Base-by-base conservation (phyloP, 1,284 basidiomycete species). In the Ceratobasidium theobromae region DNA sequence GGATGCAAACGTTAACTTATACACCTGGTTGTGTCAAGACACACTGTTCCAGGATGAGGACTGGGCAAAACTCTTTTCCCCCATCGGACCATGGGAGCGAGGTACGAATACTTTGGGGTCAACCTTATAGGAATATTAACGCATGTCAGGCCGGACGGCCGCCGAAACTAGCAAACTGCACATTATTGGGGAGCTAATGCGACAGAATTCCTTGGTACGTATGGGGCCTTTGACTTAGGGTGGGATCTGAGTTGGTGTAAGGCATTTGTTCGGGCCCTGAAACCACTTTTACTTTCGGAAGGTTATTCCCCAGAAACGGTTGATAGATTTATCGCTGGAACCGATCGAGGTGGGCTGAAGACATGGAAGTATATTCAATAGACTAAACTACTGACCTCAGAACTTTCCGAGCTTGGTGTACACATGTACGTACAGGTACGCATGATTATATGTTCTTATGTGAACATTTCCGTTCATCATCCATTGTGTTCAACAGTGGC, bases 71-170 rank as follows among this genome's bases (percentile, higher is more conserved):
- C 38, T 69, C 11, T 53, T 66, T 21, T 48, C 54, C n/a, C 68
- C 68, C 11, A 54, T 69, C 21, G 68, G 68, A 18, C 64, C 62
- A 40, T 69, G 68, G 68, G 53, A 66, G 49, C 43, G 53, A 55
- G 53, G 53, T 67, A 23, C 33, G 35, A 28, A 16, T 16, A 1
- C 35, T 6, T 11, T n/a, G 27, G 25, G n/a, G 38, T 38, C 30
- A 11, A n/a, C 5, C 9, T 28, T 5, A 23, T 48, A 14, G 23
- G 8, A 16, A 30, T 21, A 35, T 54, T 53, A 14, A 45, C 23
- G 18, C 12, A 11, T 21, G 33, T 23, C 18, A 69, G 68, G 64
- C 12, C 43, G 41, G 16, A 60, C 65, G 28, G 49, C 54, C 12
- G 51, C 51, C 32, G 68, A 69, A 28, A 52, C 30, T 28, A 58